phyloP scores from a whole-genome alignment of 2,329 filamentous ascomycete species.

The Chaetoscypha palmicola region DNA sequence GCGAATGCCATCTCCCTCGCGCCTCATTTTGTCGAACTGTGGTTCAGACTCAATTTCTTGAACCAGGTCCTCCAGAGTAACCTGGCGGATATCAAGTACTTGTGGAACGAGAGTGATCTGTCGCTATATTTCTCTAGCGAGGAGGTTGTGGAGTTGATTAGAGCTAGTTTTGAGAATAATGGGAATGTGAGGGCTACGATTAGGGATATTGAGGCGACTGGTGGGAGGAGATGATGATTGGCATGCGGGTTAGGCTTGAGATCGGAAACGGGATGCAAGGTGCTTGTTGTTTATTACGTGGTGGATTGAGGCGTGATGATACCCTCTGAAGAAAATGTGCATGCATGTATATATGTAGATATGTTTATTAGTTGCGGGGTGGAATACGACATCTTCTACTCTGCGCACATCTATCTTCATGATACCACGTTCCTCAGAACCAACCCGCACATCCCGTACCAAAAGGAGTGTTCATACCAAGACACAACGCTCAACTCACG shows the following conservation, averaged over 20 bases:
- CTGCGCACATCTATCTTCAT: too few relatives aligned
- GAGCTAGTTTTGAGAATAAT: slow-evolving; percentile 59
- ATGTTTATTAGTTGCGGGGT: too few relatives aligned
- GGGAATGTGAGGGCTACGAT: slow-evolving; percentile 48
- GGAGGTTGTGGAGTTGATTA: slow-evolving; percentile 56
- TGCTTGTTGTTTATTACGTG: too few relatives aligned
- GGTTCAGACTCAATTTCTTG: slow-evolving; percentile 58
- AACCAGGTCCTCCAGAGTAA: slow-evolving; percentile 61
- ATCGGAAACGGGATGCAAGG: too few relatives aligned
- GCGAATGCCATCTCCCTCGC: slow-evolving; percentile 38
- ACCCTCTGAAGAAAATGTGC: too few relatives aligned
- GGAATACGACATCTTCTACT: too few relatives aligned
- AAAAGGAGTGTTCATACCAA: too few relatives aligned
- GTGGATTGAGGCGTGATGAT: too few relatives aligned
- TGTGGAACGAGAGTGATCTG: slow-evolving; percentile 61
- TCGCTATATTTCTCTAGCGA: slow-evolving; percentile 54
- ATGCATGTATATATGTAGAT: too few relatives aligned
- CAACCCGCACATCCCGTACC: not conserved
- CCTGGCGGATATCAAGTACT: slow-evolving; percentile 52
- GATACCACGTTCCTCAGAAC: not conserved
- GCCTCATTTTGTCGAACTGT: slow-evolving; percentile 53
- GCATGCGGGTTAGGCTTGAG: too few relatives aligned
- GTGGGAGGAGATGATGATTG: too few relatives aligned
- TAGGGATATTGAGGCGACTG: slow-evolving; percentile 48
- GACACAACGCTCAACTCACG: too few relatives aligned